Conservation (phyloP, 768 basidiomycete species). For the Collybia nuda region DNA sequence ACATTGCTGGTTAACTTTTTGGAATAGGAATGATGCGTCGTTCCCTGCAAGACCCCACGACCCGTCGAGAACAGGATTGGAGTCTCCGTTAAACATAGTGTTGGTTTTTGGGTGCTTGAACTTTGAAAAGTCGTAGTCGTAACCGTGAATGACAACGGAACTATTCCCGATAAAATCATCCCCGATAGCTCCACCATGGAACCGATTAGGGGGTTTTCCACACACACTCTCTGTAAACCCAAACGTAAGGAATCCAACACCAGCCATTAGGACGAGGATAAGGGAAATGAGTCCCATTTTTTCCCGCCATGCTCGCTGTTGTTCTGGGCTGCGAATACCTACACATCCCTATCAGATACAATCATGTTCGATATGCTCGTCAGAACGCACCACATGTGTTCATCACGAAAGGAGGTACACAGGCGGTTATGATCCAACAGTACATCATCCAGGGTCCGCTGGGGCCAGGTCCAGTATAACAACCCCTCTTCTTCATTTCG, state of each 20-base stretch:
- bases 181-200: conserved; percentile 75
- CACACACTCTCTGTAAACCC: conserved; percentile 96
- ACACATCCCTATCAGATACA: neutral
- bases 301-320: conserved; percentile 96
- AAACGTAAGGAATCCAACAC: conserved; percentile 97
- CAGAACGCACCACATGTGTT: conserved; percentile 66
- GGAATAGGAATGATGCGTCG: conserved; percentile 94
- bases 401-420: conserved; percentile 79
- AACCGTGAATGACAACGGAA: conserved; percentile 93
- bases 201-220: conserved; percentile 82
- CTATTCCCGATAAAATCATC: conserved; percentile 67
- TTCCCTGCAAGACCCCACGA: conserved; percentile 79
- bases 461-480: conserved; percentile 83
- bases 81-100: conserved; percentile 66
- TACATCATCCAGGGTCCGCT: conserved; percentile 96
- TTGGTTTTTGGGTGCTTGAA: conserved; percentile 82
- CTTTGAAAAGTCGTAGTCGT: conserved; percentile 85
- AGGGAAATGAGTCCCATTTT: conserved; percentile 92
- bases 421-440: conserved; percentile 81
- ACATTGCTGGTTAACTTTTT: conserved; percentile 87
- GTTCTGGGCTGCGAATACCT: conserved; percentile 90
- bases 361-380: neutral
- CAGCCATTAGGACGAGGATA: conserved; percentile 83
- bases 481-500: conserved; percentile 44
- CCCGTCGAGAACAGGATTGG: conserved; percentile 82